Evolutionary conservation across 768 basidiomycete genomes (phyloP).

Genomic region (Termitomyces sp.): DNA sequence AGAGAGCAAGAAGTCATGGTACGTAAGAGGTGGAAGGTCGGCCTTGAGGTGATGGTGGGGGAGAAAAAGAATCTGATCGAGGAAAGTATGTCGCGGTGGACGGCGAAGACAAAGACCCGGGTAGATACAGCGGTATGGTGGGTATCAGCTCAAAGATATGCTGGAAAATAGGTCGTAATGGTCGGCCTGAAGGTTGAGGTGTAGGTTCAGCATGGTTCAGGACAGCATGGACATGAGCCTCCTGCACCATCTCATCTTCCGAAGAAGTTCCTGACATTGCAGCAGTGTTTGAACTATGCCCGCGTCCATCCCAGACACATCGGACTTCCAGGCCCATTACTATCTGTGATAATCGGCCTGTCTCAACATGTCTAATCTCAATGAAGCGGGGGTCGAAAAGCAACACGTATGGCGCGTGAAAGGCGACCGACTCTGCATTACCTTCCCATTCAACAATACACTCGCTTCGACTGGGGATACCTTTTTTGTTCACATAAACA

Average conservation of each 20-base stretch:
- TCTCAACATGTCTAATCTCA: slow-evolving; percentile 81
- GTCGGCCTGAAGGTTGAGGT: slow-evolving; percentile 30
- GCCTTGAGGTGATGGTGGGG: slow-evolving; percentile 51
- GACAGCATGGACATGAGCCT: slow-evolving; percentile 82
- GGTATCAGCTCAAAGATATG: slow-evolving; percentile 79
- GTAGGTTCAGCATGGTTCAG: slow-evolving; percentile 58
- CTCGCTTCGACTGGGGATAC: slow-evolving; percentile 69
- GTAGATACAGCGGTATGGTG: slow-evolving; percentile 68
- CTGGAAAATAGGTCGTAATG: slow-evolving; percentile 49
- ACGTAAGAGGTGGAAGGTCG: slow-evolving; percentile 17
- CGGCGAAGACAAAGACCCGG: slow-evolving; percentile 52
- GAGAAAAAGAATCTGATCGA: slow-evolving; percentile 37
- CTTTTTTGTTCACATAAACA: slow-evolving; percentile 87
- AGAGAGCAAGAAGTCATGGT: neutral
- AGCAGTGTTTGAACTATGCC: slow-evolving; percentile 48
- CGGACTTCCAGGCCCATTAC: slow-evolving; percentile 77
- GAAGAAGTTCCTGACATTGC: slow-evolving; percentile 46
- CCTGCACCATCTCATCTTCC: slow-evolving; percentile 61
- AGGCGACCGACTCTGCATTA: slow-evolving; percentile 80
- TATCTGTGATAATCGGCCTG: slow-evolving; percentile 76
- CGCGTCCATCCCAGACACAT: slow-evolving; percentile 88
- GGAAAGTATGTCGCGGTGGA: slow-evolving; percentile 49
- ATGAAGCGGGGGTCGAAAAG: slow-evolving; percentile 89
- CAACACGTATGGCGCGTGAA: slow-evolving; percentile 85
- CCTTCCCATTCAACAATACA: slow-evolving; percentile 94